These are phyloP conservation scores for Pterocarpus santalinus DNA, from an alignment of 306 rosid genomes.

Conservation along the genomic window DNA sequence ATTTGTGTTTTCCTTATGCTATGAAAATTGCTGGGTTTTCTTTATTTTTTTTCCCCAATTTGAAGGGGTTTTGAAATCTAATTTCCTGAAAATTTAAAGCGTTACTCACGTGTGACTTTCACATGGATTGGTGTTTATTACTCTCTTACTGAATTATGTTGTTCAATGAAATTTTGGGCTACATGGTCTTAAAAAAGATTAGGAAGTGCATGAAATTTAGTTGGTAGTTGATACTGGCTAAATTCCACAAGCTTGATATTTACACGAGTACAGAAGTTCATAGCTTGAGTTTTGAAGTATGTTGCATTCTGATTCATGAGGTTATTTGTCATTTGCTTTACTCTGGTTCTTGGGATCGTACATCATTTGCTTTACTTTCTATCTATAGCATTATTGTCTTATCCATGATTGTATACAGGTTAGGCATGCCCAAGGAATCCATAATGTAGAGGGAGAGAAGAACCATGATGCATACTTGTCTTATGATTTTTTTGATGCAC, in stretches of 20 bases:
- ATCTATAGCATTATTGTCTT: constrained; percentile 1
- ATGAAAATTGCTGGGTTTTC: neutral
- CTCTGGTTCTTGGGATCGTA: constrained; percentile 22
- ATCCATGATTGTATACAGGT: constrained; percentile 60
- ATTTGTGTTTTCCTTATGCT: constrained; percentile 6
- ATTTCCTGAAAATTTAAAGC: neutral
- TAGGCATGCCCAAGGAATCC: constrained; percentile 92
- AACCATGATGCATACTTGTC: constrained; percentile 64
- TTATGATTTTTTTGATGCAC: constrained; percentile 74
- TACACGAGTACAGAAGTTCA: neutral
- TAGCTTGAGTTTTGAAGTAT: constrained; percentile 3
- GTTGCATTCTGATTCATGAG: constrained; percentile 9
- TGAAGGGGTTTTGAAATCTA: neutral
- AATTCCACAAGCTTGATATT: constrained; percentile 1
- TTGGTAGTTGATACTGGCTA: neutral
- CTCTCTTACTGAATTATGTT: constrained; percentile 1
- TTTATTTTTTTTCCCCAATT: neutral
- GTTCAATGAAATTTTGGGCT: constrained; percentile 4
- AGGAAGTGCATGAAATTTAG: constrained; percentile 24
- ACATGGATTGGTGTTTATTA: neutral
- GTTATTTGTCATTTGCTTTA: neutral
- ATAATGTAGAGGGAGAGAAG: constrained; percentile 82
- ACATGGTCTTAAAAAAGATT: neutral
- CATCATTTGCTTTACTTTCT: neutral
- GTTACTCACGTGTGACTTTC: constrained; percentile 17